Evolutionary conservation across 345 rosid genomes (phyloP).

Genomic region (Salix viminalis): DNA sequence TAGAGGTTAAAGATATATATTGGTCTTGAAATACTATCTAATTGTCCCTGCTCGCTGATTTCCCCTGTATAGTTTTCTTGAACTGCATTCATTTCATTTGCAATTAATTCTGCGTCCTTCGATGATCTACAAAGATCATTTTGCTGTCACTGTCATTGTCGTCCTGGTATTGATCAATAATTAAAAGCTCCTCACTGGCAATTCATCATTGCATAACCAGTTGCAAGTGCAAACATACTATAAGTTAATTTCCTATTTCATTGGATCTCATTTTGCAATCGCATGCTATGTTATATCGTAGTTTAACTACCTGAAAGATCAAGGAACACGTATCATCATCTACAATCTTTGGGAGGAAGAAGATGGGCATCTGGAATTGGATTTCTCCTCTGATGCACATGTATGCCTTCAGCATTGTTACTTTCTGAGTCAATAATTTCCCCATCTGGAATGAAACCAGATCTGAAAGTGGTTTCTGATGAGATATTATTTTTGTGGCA

Average conservation of each 20-base stretch:
- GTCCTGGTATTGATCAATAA: too few relatives aligned
- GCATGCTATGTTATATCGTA: conserved; percentile 15
- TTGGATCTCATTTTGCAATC: not conserved
- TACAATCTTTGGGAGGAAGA: conserved; percentile 88
- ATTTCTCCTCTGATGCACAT: conserved; percentile 55
- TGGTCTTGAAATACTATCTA: too few relatives aligned
- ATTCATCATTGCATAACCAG: too few relatives aligned
- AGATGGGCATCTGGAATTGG: conserved; percentile 57
- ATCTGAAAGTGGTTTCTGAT: not conserved
- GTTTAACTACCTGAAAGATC: conserved; percentile 44
- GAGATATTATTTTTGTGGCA: not conserved
- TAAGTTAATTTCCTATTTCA: not conserved
- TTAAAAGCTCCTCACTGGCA: too few relatives aligned
- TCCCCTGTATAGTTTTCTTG: too few relatives aligned
- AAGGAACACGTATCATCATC: conserved; percentile 61
- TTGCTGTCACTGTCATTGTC: too few relatives aligned
- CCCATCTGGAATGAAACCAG: not conserved
- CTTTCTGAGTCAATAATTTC: not conserved
- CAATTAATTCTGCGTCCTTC: too few relatives aligned
- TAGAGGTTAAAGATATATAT: too few relatives aligned
- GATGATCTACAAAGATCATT: too few relatives aligned
- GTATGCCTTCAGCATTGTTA: conserved; percentile 28
- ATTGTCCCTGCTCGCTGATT: too few relatives aligned
- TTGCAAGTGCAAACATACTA: too few relatives aligned
- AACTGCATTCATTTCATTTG: too few relatives aligned